Evolutionary conservation across 1,284 basidiomycete species (phyloP), one percentile per base, ranked within the genome.

Genomic region (Apiotrichum sp.): DNA sequence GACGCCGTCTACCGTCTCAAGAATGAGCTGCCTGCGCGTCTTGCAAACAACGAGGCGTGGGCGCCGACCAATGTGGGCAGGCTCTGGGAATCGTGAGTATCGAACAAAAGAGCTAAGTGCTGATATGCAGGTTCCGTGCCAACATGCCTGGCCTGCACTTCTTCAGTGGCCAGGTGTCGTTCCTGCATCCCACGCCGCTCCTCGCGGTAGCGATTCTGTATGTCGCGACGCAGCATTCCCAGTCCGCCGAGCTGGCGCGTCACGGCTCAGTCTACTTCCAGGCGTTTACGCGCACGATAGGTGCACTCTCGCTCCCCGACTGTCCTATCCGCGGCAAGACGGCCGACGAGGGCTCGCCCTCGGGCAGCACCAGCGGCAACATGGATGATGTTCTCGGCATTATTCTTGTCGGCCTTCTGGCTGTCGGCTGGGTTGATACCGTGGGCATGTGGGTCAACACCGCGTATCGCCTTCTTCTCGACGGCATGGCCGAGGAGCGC

Each of bases 101-200:
- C 29, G 13, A 4, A 22, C 22, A 22, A 22, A 22, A 22, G 22
- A 22, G 22, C 22, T 22, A 22, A 10, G 11, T 41, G 1, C 32
- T n/a, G 31, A 6, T 4, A 49, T 52, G 8, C 49, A 62, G 61
- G 0, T 63, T 63, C 59, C 62, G 62, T 11, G 52, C 55, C 6
- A 54, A 63, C 46, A 63, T 63, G 62, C 62, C 62, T 3, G 62
- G 62, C 1, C 42, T 63, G 32, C 62, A 63, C 50, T 63, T 63
- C 49, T 56, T 63, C 40, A 55, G 55, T 3, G 57, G 59, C n/a
- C 57, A 61, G 35, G 62, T 63, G 33, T 63, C 62, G n/a, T 63
- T 63, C 43, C 44, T 42, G 5, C 47, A 61, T 31, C 62, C 62
- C 4, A 57, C 62, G 3, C 62, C 59, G 5, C 55, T 63, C 3